Conservation (phyloP, 2,329 filamentous ascomycete genomes). For the Cercospora sp. region DNA sequence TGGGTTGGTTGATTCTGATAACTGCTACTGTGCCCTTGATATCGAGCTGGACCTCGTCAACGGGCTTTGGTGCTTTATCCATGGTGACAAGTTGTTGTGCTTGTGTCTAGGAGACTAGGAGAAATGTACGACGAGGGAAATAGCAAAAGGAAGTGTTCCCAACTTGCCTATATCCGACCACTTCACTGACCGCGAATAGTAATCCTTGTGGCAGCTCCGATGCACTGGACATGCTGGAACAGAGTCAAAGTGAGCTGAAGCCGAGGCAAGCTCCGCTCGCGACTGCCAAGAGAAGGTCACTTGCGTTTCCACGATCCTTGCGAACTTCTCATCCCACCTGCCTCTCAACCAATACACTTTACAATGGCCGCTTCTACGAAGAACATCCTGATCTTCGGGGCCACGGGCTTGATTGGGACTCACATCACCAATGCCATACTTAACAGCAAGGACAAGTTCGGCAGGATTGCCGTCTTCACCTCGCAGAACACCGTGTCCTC, state of each 20-base stretch:
- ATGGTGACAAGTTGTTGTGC: conserved; percentile 12
- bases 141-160: neutral
- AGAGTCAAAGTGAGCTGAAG: neutral
- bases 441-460: conserved; percentile 48
- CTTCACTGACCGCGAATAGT: neutral
- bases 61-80: conserved; percentile 24
- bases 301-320: conserved; percentile 2
- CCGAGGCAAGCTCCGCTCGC: conserved; percentile 4
- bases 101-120: neutral
- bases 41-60: conserved; percentile 45
- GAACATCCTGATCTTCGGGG: conserved; percentile 56
- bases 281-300: neutral
- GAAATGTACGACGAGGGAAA: neutral
- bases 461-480: conserved; percentile 57
- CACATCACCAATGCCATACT: conserved; percentile 55
- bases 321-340: conserved; percentile 1
- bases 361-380: conserved; percentile 29
- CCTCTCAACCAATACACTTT: neutral
- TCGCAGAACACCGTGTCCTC: conserved; percentile 53
- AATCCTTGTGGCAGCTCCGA: neutral
- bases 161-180: conserved; percentile 8
- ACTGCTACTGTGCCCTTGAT: conserved; percentile 72
- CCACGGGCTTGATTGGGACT: conserved; percentile 54
- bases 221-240: neutral
- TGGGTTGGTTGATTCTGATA: conserved; percentile 80